These are phyloP conservation scores for Phytophthora idaei DNA, from an alignment of 352 stramenopile genomes.

Conservation along the genomic window DNA sequence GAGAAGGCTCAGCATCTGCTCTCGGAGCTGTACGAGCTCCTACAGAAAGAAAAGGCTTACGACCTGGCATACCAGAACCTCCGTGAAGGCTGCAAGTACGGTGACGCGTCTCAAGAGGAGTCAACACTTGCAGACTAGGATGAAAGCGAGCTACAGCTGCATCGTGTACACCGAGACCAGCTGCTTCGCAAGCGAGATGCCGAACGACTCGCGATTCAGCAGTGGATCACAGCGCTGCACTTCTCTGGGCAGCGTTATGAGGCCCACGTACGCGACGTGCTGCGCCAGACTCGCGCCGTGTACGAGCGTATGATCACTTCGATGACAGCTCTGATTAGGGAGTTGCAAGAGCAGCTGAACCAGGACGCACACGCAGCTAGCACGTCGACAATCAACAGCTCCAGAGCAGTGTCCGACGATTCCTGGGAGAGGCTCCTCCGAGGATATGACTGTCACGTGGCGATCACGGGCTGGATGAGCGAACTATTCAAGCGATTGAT, in stretches of 20 bases:
- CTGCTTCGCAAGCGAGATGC: constrained; percentile 30
- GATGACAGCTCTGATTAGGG: constrained; percentile 12
- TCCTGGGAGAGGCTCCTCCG: constrained; percentile 10
- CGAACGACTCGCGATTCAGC: constrained; percentile 34
- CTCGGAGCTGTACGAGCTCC: constrained; percentile 45
- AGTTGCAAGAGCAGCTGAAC: constrained; percentile 25
- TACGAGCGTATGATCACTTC: constrained; percentile 31
- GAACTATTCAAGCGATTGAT: constrained; percentile 46
- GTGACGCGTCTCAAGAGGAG: not conserved
- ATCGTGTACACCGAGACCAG: constrained; percentile 17
- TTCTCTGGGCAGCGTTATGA: constrained; percentile 41
- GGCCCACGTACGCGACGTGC: constrained; percentile 25
- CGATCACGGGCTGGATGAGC: constrained; percentile 52
- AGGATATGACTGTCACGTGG: constrained; percentile 28
- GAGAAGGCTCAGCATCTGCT: constrained; percentile 49
- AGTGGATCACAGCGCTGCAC: constrained; percentile 48
- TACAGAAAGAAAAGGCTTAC: constrained; percentile 50
- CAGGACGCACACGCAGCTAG: not conserved
- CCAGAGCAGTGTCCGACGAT: not conserved
- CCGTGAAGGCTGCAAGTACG: constrained; percentile 9
- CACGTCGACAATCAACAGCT: not conserved
- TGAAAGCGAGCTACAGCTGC: constrained; percentile 5
- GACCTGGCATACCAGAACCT: constrained; percentile 34
- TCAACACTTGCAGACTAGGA: not conserved
- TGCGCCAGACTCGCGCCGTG: constrained; percentile 26